Conservation (phyloP, 2,329 filamentous ascomycete species). For the Orbilia brochopaga region DNA sequence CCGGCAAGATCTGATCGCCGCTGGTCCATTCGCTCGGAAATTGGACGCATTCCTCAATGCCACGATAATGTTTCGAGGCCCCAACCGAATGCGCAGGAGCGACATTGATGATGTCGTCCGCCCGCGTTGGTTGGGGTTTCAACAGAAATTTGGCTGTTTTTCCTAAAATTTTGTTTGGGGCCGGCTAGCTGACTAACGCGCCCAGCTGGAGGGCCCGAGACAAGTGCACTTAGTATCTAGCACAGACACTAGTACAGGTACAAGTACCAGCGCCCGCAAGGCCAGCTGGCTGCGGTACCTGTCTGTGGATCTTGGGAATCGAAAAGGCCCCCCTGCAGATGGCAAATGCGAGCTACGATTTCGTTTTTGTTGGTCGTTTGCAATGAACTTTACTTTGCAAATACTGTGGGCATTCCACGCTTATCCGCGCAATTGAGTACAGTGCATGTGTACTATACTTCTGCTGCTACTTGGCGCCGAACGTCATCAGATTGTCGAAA, state of each 20-base stretch:
- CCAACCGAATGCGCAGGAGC: constrained; percentile 34
- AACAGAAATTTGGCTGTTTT: constrained; percentile 41
- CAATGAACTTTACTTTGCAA: not conserved
- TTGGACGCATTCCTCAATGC: not conserved
- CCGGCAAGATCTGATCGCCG: too few relatives aligned
- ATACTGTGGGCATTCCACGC: too few relatives aligned
- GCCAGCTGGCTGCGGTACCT: not conserved
- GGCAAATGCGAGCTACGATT: too few relatives aligned
- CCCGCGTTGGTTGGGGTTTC: constrained; percentile 41
- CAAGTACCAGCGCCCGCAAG: not conserved
- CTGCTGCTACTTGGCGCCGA: too few relatives aligned
- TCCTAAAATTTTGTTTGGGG: constrained; percentile 25
- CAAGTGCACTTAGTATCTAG: too few relatives aligned
- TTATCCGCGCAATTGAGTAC: too few relatives aligned
- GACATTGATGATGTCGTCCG: constrained; percentile 12
- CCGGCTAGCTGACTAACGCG: not conserved
- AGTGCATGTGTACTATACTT: too few relatives aligned
- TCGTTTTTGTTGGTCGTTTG: constrained; percentile 40
- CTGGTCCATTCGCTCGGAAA: not conserved
- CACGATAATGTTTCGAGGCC: constrained; percentile 27
- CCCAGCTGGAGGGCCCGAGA: constrained; percentile 3
- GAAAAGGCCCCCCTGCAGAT: constrained; percentile 9
- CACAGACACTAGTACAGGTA: too few relatives aligned
- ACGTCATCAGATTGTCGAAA: too few relatives aligned
- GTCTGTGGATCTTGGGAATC: not conserved